Evolutionary conservation across 176 grass and related monocot genomes (phyloP), one percentile per base, ranked within the genome.

Genomic region (Rhipidocladum racemiflorum): DNA sequence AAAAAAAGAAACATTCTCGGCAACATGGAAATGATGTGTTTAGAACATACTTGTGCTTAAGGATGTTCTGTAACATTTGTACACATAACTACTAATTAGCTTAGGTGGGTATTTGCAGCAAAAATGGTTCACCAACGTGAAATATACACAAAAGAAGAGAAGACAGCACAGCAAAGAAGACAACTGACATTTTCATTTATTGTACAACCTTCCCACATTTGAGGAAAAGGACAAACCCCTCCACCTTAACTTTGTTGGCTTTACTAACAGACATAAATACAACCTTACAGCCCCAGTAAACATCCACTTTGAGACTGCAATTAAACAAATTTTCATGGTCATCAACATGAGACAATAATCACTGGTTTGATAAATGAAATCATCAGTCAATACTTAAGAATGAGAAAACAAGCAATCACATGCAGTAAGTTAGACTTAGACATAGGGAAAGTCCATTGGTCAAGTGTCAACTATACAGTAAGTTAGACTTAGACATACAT

Each of bases 391-490:
- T 12, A 43, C 7, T 42, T 49, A 49, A 42, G 67, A 63, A 67
- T 24, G 43, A 23, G 12, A 9, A 68, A 83, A 34, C 40, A 51
- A 39, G n/a, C 1, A 14, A 74, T 67, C 50, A 53, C 28, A 61
- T 35, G 5, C 42, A 65, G 4, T 18, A 23, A 50, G n/a, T n/a
- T 38, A 29, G 4, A 20, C 9, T n/a, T n/a, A n/a, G n/a, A n/a
- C 10, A 9, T 50, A 24, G 27, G 30, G 29, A 28, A 21, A 51
- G 14, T 23, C 30, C 30, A 25, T 39, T 38, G 9, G 46, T 53
- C 46, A 73, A 53, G 46, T 35, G 23, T 51, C 40, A 15, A 81
- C 65, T 81, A 65, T 56, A n/a, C 14, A 70, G 25, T 61, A 72
- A 71, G 32, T n/a, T n/a, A n/a, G n/a, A n/a, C n/a, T 44, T 61